These are phyloP conservation scores for Sporormia fimetaria DNA, from an alignment of 495 filamentous ascomycete species.

Conservation along the genomic window DNA sequence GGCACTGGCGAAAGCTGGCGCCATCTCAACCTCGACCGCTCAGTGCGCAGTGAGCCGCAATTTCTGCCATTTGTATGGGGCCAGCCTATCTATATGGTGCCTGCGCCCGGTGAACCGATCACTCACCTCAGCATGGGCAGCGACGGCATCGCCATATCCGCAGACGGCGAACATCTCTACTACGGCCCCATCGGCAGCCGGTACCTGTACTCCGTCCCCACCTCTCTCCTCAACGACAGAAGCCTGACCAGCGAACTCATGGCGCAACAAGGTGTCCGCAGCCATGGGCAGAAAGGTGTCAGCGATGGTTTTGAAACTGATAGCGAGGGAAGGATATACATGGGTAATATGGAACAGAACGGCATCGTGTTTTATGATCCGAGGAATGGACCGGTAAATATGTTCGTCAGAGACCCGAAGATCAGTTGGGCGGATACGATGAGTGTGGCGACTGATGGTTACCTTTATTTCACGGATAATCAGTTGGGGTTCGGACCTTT, in stretches of 20 bases:
- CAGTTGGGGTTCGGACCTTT: too few species aligned
- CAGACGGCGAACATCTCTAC: conserved; percentile 33
- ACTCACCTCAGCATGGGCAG: conserved; percentile 28
- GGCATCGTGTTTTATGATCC: conserved; percentile 35
- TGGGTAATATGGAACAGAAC: conserved; percentile 36
- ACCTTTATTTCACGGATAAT: too few species aligned
- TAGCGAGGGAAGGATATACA: conserved; percentile 33
- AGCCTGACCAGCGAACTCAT: conserved; percentile 20
- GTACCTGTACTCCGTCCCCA: conserved; percentile 33
- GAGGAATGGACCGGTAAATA: conserved; percentile 29
- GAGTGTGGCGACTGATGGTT: too few species aligned
- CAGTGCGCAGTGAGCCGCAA: conserved; percentile 31
- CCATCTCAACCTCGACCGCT: conserved; percentile 32
- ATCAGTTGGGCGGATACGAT: conserved; percentile 33
- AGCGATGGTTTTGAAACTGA: conserved; percentile 33
- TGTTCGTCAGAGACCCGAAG: conserved; percentile 33
- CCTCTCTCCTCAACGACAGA: conserved; percentile 25
- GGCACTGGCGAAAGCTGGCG: conserved; percentile 38
- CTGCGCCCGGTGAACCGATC: conserved; percentile 21
- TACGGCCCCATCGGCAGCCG: conserved; percentile 28
- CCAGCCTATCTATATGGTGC: conserved; percentile 28
- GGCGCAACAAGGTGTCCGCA: conserved; percentile 24
- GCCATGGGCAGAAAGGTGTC: conserved; percentile 25
- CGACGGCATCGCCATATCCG: conserved; percentile 35
- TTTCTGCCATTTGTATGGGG: conserved; percentile 39